These are phyloP conservation scores for Phaeomoniella chlamydospora DNA, from an alignment of 2,329 filamentous ascomycete genomes.

Conservation along the genomic window DNA sequence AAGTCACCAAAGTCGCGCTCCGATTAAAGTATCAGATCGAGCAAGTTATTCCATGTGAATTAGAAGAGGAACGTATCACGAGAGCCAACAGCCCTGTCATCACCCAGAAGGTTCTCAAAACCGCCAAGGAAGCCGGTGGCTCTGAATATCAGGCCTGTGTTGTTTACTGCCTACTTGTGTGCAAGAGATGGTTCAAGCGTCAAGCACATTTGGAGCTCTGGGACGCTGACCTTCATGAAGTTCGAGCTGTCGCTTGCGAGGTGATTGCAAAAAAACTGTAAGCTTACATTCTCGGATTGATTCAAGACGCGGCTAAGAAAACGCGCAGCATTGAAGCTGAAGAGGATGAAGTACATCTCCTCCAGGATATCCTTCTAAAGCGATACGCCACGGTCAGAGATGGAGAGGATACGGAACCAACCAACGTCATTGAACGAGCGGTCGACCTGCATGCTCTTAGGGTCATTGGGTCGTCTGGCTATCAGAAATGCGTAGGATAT, in stretches of 20 bases:
- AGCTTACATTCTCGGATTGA: conserved; percentile 4
- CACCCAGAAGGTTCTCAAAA: conserved; percentile 61
- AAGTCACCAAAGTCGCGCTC: conserved; percentile 81
- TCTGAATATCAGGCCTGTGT: conserved; percentile 63
- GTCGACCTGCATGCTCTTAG: conserved; percentile 82
- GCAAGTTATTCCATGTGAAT: conserved; percentile 76
- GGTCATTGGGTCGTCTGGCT: conserved; percentile 83
- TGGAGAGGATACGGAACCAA: conserved; percentile 54
- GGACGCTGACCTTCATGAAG: conserved; percentile 72
- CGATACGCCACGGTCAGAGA: conserved; percentile 72
- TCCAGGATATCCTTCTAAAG: conserved; percentile 71
- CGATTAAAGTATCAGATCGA: conserved; percentile 85
- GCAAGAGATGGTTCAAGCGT: conserved; percentile 60
- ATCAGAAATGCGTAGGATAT: conserved; percentile 87
- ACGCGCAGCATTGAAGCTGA: conserved; percentile 62
- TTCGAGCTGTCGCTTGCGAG: conserved; percentile 73
- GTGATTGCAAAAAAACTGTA: conserved; percentile 70
- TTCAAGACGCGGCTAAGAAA: too few relatives aligned
- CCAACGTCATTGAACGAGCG: conserved; percentile 84
- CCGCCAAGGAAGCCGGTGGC: conserved; percentile 70
- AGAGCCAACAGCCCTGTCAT: conserved; percentile 74
- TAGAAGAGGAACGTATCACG: conserved; percentile 62
- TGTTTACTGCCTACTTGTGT: conserved; percentile 67
- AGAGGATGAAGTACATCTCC: conserved; percentile 61
- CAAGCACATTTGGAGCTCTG: conserved; percentile 74